Base-by-base conservation (phyloP, 352 stramenopile genomes). In the Plasmopara muralis region DNA sequence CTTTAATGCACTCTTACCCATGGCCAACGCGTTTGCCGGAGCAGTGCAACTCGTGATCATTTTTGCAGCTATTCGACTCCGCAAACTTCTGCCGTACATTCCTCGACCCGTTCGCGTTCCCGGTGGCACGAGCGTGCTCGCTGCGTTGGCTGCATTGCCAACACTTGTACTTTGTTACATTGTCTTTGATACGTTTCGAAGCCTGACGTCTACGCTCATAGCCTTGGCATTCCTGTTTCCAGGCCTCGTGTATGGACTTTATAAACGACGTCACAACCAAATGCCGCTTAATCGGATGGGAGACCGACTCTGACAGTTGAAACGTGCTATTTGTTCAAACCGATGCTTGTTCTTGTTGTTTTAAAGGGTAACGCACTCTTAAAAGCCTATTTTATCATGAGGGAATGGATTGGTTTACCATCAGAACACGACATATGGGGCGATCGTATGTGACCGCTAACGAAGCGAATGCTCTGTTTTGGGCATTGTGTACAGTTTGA, bases 21-120 rank as follows among this genome's bases (percentile, higher is more conserved):
- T 96, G 64, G 64, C 93, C 25, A 98, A 98, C 64, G 80, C 92
- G 8, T 87, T 96, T 37, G 95, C 93, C 46, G 72, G 85, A 5
- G 56, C 87, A 13, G 66, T 85, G 7, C 71, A 95, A 50, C 42
- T 97, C 5, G 70, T 97, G 43, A 91, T 97, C 53, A 88, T 97
- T 50, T 50, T 75, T 9, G 80, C 89, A 7, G 95, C 92, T 59
- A 65, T 97, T 45, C 83, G 92, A 31, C 79, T 98, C 0, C 81
- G 92, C 13, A 64, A 83, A 10, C 70, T 60, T 33, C 55, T 80
- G 43, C 72, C 70, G 29, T 82, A 80, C 60, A 77, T 92, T 49
- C 68, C 75, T 43, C 74, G 83, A n/a, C 77, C 77, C 9, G 62
- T 64, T 33, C 65, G 64, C 12, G 63, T 77, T 3, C 71, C 68